These are phyloP conservation scores for Cordyceps javanica DNA, from an alignment of 2,329 filamentous ascomycete genomes.

Conservation along the genomic window DNA sequence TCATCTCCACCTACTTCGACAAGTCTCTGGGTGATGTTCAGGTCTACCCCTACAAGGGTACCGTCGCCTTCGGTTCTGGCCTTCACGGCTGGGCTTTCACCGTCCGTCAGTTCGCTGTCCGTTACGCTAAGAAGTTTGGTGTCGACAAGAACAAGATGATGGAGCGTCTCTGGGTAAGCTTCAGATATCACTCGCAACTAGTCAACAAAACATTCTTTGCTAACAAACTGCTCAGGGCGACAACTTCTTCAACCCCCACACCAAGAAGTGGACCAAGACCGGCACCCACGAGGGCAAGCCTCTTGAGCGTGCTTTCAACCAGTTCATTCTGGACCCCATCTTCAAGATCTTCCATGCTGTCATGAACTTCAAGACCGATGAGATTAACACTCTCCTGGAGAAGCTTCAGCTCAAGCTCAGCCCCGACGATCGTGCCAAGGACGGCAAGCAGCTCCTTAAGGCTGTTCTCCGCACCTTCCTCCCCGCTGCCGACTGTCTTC, in stretches of 20 bases:
- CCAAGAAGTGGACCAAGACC: slow-evolving; percentile 99
- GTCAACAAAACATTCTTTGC: not conserved
- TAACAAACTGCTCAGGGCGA: slow-evolving; percentile 54
- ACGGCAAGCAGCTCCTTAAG: slow-evolving; percentile 98
- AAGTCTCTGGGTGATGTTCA: slow-evolving; percentile 95
- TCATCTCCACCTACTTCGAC: slow-evolving; percentile 98
- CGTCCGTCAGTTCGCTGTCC: slow-evolving; percentile 89
- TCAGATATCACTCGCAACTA: not conserved
- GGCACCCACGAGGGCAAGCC: slow-evolving; percentile 76
- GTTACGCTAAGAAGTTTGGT: slow-evolving; percentile 99
- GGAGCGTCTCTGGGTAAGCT: slow-evolving; percentile 92
- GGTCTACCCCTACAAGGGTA: slow-evolving; percentile 96
- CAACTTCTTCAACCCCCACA: slow-evolving; percentile 99
- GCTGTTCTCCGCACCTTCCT: slow-evolving; percentile 98
- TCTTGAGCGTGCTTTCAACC: slow-evolving; percentile 98
- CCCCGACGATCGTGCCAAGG: slow-evolving; percentile 80
- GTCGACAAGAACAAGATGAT: slow-evolving; percentile 99
- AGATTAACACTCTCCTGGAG: slow-evolving; percentile 72
- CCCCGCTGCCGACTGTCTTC: slow-evolving; percentile 91
- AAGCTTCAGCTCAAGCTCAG: slow-evolving; percentile 95
- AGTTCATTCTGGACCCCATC: slow-evolving; percentile 99
- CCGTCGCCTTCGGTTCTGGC: slow-evolving; percentile 98
- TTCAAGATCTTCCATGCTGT: slow-evolving; percentile 97
- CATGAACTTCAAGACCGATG: slow-evolving; percentile 99
- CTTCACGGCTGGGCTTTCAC: slow-evolving; percentile 99